A percentile compares a stretch with the other conserved stretches of the same genome.
These are phyloP conservation scores for Globisporangium rhizosaccharum DNA, from an alignment of 352 stramenopile species.

Conservation along the genomic window DNA sequence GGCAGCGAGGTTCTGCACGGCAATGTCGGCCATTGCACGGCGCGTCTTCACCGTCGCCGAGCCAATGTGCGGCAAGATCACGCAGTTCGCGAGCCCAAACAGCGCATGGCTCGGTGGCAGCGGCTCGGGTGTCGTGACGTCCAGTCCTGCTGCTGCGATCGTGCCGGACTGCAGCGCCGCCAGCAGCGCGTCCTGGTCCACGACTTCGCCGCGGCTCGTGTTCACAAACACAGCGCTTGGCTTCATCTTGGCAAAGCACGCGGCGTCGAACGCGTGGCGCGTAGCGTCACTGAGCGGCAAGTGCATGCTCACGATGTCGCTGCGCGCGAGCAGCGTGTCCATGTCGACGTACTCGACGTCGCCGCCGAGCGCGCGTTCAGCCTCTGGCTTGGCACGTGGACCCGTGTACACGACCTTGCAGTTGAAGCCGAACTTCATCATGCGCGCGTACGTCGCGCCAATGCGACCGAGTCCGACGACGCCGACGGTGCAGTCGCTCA, in stretches of 20 bases:
- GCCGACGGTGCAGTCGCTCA: conserved; percentile 69
- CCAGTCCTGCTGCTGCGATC: conserved; percentile 64
- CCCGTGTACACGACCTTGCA: conserved; percentile 83
- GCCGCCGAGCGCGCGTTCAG: conserved; percentile 25
- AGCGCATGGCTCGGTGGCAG: conserved; percentile 72
- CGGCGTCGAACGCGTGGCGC: conserved; percentile 59
- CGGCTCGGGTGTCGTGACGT: conserved; percentile 90
- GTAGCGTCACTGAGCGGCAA: conserved; percentile 75
- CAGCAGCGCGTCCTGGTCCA: conserved; percentile 81
- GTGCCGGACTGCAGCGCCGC: conserved; percentile 29
- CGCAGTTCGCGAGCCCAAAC: conserved; percentile 58
- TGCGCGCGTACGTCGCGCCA: conserved; percentile 72
- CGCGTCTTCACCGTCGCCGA: conserved; percentile 47
- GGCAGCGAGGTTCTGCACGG: conserved; percentile 52
- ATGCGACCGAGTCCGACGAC: conserved; percentile 85
- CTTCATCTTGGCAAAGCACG: conserved; percentile 81
- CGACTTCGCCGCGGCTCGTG: conserved; percentile 86
- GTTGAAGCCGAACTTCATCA: conserved; percentile 77
- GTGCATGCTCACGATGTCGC: conserved; percentile 88
- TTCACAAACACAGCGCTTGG: conserved; percentile 87
- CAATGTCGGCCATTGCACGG: conserved; percentile 73
- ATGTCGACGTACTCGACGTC: conserved; percentile 71
- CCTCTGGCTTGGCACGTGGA: conserved; percentile 51
- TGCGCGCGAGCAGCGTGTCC: conserved; percentile 62
- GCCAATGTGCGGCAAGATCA: conserved; percentile 43